Percentiles rank a stretch among this genome's conserved stretches.
These are phyloP conservation scores for Quercus aquifolioides DNA, from an alignment of 306 rosid genomes.

Conservation along the genomic window DNA sequence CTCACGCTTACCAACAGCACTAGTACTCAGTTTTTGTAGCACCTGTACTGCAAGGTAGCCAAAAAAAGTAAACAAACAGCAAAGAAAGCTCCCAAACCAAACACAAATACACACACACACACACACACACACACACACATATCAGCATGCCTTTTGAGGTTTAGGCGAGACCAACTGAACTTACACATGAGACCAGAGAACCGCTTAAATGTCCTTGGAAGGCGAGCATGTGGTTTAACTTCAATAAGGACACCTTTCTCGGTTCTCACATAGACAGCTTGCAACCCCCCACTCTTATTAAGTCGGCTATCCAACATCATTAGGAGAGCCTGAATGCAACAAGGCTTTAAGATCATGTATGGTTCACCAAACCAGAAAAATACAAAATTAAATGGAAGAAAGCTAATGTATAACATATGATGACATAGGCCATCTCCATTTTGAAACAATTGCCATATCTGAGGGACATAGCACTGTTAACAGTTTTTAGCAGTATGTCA, in stretches of 20 bases:
- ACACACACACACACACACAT: neutral
- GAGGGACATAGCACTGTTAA: too few species aligned
- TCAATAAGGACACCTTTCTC: slow-evolving; percentile 76
- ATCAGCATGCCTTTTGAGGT: neutral
- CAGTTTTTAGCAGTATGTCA: too few species aligned
- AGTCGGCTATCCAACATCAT: slow-evolving; percentile 75
- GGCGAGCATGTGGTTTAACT: slow-evolving; percentile 71
- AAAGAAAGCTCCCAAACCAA: neutral
- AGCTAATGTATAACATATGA: neutral
- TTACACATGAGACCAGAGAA: slow-evolving; percentile 84
- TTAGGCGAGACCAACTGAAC: slow-evolving; percentile 20
- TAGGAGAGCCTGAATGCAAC: slow-evolving; percentile 58
- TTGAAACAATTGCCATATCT: too few species aligned
- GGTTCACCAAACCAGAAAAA: neutral
- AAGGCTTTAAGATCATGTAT: neutral
- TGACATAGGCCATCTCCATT: too few species aligned
- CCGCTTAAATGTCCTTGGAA: slow-evolving; percentile 90
- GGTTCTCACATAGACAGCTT: slow-evolving; percentile 68
- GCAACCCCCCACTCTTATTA: slow-evolving; percentile 77
- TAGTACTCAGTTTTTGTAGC: slow-evolving; percentile 75
- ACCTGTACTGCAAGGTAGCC: slow-evolving; percentile 58
- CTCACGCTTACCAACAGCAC: slow-evolving; percentile 71
- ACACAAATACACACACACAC: neutral
- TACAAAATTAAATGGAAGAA: neutral
- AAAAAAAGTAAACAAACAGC: slow-evolving; percentile 13